phyloP scores from a whole-genome alignment of 2,329 filamentous ascomycete species.

The Lecanicillium sp. region DNA sequence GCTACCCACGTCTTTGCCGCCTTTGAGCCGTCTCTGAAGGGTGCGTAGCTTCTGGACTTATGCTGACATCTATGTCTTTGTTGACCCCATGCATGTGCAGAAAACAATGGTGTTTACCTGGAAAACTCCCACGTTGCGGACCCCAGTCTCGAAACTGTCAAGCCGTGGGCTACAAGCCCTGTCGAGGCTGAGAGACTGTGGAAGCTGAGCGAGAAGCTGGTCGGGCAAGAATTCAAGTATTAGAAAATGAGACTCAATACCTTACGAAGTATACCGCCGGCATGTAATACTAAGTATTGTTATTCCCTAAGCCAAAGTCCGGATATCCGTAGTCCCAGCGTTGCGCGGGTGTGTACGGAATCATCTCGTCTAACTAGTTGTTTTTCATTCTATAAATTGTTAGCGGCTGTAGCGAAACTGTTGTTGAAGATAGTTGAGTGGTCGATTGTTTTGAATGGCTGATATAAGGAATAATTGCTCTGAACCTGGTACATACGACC shows the following conservation, averaged over 20 bases:
- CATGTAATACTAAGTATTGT: too few species aligned
- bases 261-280: too few species aligned
- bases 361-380: too few species aligned
- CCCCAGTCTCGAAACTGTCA: conserved; percentile 19
- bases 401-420: too few species aligned
- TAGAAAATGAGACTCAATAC: conserved; percentile 10
- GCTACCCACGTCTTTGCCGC: conserved; percentile 28
- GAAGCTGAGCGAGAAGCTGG: conserved; percentile 36
- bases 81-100: conserved; percentile 10
- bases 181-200: conserved; percentile 34
- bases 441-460: too few species aligned
- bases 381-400: too few species aligned
- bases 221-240: conserved; percentile 30
- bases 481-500: too few species aligned
- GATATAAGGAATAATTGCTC: too few species aligned
- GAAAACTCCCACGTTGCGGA: conserved; percentile 23
- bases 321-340: too few species aligned
- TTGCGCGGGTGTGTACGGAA: too few species aligned
- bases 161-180: conserved; percentile 21
- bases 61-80: neutral
- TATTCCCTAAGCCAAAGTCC: too few species aligned
- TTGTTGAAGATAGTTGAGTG: too few species aligned
- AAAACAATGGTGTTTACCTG: conserved; percentile 23
- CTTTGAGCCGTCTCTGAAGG: conserved; percentile 25
- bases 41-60: conserved; percentile 7